Percentiles rank a stretch among this genome's conserved stretches.
These are phyloP conservation scores for Chrysanthemum seticuspe DNA, from an alignment of 129 eudicot species.

Conservation along the genomic window DNA sequence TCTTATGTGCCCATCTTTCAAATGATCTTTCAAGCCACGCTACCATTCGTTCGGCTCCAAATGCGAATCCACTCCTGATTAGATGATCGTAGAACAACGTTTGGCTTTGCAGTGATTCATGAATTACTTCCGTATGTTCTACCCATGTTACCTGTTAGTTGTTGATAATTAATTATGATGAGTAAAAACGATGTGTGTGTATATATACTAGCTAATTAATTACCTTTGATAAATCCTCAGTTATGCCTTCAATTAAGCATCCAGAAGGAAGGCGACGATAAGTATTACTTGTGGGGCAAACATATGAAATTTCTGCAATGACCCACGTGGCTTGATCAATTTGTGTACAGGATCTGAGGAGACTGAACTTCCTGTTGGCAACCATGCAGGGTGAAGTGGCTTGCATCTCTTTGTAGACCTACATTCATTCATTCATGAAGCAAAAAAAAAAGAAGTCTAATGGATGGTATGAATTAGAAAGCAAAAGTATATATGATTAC, in stretches of 20 bases:
- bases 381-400: too few relatives aligned
- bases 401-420: too few relatives aligned
- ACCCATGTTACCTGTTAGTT: neutral
- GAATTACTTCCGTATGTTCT: neutral
- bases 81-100: neutral
- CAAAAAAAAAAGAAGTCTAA: too few relatives aligned
- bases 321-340: too few relatives aligned
- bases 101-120: neutral
- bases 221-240: neutral
- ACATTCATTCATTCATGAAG: too few relatives aligned
- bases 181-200: neutral
- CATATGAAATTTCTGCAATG: neutral
- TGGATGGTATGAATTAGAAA: too few relatives aligned
- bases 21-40: neutral
- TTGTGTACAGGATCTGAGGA: too few relatives aligned
- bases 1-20: neutral
- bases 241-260: neutral
- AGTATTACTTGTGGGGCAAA: neutral
- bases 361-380: too few relatives aligned
- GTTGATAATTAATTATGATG: too few relatives aligned
- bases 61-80: neutral
- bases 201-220: neutral
- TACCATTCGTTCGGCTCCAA: neutral
- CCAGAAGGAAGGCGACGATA: conserved; percentile 2
- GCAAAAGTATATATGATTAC: too few relatives aligned